Evolutionary conservation across 148 eudicot species (phyloP).

Genomic region (Fagopyrum tataricum): DNA sequence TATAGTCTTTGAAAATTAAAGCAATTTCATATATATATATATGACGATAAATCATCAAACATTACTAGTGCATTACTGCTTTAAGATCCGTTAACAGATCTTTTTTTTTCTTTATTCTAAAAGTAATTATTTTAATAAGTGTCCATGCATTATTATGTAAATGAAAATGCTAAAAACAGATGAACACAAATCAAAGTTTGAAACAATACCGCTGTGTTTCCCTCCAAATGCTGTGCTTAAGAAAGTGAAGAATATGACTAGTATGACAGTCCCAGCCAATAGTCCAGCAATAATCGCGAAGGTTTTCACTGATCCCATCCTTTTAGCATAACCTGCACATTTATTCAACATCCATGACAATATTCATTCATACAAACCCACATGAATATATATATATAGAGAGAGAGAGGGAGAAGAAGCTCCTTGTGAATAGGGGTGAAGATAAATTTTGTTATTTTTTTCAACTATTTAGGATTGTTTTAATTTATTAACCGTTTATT

Average conservation of each 20-base stretch:
- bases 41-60: neutral
- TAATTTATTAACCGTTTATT: no score
- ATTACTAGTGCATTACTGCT: no score
- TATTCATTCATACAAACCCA: neutral
- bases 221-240: slow-evolving; percentile 29
- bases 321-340: neutral
- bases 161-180: no score
- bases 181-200: neutral
- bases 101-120: neutral
- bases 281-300: slow-evolving; percentile 32
- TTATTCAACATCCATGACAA: neutral
- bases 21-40: neutral
- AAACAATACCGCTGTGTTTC: slow-evolving; percentile 7
- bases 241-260: slow-evolving; percentile 39
- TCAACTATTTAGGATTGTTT: no score
- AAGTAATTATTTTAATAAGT: no score
- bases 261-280: slow-evolving; percentile 31
- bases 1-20: neutral
- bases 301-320: slow-evolving; percentile 18
- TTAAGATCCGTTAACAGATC: neutral
- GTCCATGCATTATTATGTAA: no score
- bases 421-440: no score
- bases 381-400: no score
- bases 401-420: no score
- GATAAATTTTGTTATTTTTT: no score